Base-by-base conservation (phyloP, 2,329 filamentous ascomycete species). In the Pestalotiopsis sp. region DNA sequence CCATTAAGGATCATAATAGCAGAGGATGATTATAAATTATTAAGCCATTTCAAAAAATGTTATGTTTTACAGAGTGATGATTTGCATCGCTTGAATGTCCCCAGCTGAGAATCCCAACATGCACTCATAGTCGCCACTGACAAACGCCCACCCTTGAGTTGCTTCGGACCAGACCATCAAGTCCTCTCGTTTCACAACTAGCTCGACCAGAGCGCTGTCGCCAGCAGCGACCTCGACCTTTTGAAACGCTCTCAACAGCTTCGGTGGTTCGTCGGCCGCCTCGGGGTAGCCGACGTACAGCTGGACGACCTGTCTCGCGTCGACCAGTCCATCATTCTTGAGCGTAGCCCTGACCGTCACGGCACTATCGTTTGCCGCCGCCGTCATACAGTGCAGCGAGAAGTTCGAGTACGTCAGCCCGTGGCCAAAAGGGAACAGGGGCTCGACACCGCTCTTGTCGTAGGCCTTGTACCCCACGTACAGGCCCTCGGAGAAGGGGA, bases 71-170 rank as follows among this genome's bases (percentile, higher is more conserved):
- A 63, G 61, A n/a, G 7, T 41, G 7, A 63, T 14, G 4, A 14
- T 9, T 12, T 93, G 91, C 74, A 92, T 92, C 57, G 57, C 11
- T 3, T 13, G 23, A 13, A 56, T 45, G 17, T 69, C 59, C 4
- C 62, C 56, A n/a, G 56, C 61, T n/a, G 68, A 69, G 41, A 68
- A 69, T 17, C 67, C 67, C 45, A 68, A 25, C 67, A 68, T 66
- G 14, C 65, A 68, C 7, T 25, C 38, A n/a, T 68, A 68, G 4
- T n/a, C 58, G 6, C 67, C 67, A 39, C 7, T 38, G 45, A 68
- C 61, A 59, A 68, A 45, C 4, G 31, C 20, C 67, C 67, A 68
- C 6, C 61, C 20, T 12, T 56, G 69, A n/a, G 66, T 64, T 11
- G 62, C 74, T 69, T 56, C 65, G 69, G 25, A 75, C 76, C 12